phyloP scores from a whole-genome alignment of 2,329 filamentous ascomycete species.

The Corynespora cassiicola region DNA sequence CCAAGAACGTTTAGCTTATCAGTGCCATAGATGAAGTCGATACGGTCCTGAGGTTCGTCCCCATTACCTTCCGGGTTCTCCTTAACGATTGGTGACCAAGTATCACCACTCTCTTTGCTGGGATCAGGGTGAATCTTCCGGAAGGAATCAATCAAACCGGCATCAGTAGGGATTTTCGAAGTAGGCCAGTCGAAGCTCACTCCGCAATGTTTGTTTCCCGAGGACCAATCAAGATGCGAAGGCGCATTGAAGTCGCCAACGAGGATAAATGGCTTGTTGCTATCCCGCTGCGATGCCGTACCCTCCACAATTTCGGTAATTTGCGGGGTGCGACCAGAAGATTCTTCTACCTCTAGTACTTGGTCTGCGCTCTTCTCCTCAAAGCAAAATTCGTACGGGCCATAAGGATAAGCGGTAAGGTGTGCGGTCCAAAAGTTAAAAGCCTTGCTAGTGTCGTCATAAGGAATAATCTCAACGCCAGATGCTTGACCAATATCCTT shows the following conservation, averaged over 20 bases:
- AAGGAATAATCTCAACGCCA: slow-evolving; percentile 9
- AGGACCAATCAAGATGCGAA: slow-evolving; percentile 13
- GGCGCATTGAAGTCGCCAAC: slow-evolving; percentile 16
- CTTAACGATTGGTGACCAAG: slow-evolving; percentile 9
- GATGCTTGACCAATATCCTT: slow-evolving; percentile 5
- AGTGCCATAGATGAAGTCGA: slow-evolving; percentile 11
- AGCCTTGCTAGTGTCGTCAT: slow-evolving; percentile 6
- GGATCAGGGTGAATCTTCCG: slow-evolving; percentile 7
- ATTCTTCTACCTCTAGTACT: slow-evolving; percentile 4
- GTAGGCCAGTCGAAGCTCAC: slow-evolving; percentile 9
- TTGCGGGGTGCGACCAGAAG: slow-evolving; percentile 3
- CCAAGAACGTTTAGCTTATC: slow-evolving; percentile 8
- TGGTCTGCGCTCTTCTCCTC: slow-evolving; percentile 5
- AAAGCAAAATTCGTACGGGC: slow-evolving; percentile 14
- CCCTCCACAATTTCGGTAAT: slow-evolving; percentile 6
- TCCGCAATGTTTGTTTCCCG: slow-evolving; percentile 7
- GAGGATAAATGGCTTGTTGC: slow-evolving; percentile 8
- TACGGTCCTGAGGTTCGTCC: slow-evolving; percentile 13
- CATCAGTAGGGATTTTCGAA: slow-evolving; percentile 6
- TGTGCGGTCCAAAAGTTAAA: slow-evolving; percentile 16
- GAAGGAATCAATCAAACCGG: slow-evolving; percentile 10
- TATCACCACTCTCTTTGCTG: slow-evolving; percentile 2
- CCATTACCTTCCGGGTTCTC: slow-evolving; percentile 7
- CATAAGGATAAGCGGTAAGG: slow-evolving; percentile 8
- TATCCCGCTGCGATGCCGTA: slow-evolving; percentile 8